Evolutionary conservation across 495 filamentous ascomycete genomes (phyloP).

Genomic region (Xylaria longipes): DNA sequence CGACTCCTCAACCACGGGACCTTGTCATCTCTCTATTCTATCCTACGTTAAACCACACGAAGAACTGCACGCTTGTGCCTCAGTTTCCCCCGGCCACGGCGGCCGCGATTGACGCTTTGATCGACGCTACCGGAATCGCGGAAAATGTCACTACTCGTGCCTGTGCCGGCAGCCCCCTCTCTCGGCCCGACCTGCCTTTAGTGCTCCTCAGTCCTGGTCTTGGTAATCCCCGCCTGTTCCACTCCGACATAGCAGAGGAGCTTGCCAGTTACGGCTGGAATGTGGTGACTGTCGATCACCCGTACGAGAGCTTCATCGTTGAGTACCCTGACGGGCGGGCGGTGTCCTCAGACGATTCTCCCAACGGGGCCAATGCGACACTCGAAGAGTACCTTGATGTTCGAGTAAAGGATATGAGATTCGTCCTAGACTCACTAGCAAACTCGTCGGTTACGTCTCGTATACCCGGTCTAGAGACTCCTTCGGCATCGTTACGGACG

Average conservation of each 20-base stretch:
- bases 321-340: conserved; percentile 56
- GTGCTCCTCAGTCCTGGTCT: conserved; percentile 51
- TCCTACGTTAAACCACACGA: conserved; percentile 31
- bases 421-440: conserved; percentile 22
- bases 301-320: conserved; percentile 55
- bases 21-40: conserved; percentile 48
- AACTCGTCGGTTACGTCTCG: conserved; percentile 21
- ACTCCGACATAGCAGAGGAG: conserved; percentile 47
- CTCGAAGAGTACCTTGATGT: conserved; percentile 8
- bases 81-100: conserved; percentile 35
- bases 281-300: conserved; percentile 57
- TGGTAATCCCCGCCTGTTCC: conserved; percentile 39
- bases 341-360: conserved; percentile 25
- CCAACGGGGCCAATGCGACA: not conserved
- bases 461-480: conserved; percentile 4
- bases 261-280: conserved; percentile 59
- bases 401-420: conserved; percentile 25
- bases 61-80: conserved; percentile 30
- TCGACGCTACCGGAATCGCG: conserved; percentile 17
- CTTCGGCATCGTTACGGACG: not conserved
- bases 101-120: conserved; percentile 5
- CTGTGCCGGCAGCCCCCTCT: conserved; percentile 16
- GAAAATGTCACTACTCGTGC: conserved; percentile 27
- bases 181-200: conserved; percentile 25
- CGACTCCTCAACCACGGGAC: conserved; percentile 36